phyloP scores from a whole-genome alignment of 805 yeast species.

The Pachysolen tannophilus region DNA sequence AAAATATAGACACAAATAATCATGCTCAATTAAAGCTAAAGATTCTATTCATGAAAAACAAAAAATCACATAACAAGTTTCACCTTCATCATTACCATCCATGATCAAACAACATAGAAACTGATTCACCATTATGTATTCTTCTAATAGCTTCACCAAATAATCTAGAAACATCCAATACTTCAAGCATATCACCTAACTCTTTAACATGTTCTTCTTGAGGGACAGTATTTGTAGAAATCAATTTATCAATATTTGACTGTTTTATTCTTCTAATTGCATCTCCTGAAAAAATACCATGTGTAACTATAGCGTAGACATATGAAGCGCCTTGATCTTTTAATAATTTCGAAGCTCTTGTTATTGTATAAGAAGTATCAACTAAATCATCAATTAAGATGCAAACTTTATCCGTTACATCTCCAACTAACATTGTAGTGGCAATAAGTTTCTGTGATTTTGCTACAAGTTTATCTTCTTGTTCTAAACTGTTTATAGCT shows the following conservation, averaged over 20 bases:
- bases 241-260: conserved; percentile 71
- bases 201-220: conserved; percentile 52
- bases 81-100: too few relatives aligned
- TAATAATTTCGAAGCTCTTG: conserved; percentile 84
- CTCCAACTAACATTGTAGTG: conserved; percentile 94
- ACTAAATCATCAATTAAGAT: conserved; percentile 90
- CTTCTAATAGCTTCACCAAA: conserved; percentile 94
- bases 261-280: conserved; percentile 65
- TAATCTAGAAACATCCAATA: conserved; percentile 79
- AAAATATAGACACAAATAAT: too few relatives aligned
- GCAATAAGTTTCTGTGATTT: conserved; percentile 36
- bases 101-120: conserved; percentile 86
- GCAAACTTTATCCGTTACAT: conserved; percentile 78
- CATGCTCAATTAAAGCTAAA: too few relatives aligned
- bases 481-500: conserved; percentile 15
- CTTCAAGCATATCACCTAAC: conserved; percentile 60
- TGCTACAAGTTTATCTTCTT: conserved; percentile 13
- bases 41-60: too few relatives aligned
- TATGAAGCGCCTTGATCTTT: conserved; percentile 89
- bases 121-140: conserved; percentile 95
- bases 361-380: conserved; percentile 88
- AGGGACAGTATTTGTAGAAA: conserved; percentile 89
- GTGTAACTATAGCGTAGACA: conserved; percentile 85
- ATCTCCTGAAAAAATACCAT: conserved; percentile 89
- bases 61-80: too few relatives aligned